phyloP scores from a whole-genome alignment of 2,329 filamentous ascomycete species.

The Coniochaeta ligniaria region DNA sequence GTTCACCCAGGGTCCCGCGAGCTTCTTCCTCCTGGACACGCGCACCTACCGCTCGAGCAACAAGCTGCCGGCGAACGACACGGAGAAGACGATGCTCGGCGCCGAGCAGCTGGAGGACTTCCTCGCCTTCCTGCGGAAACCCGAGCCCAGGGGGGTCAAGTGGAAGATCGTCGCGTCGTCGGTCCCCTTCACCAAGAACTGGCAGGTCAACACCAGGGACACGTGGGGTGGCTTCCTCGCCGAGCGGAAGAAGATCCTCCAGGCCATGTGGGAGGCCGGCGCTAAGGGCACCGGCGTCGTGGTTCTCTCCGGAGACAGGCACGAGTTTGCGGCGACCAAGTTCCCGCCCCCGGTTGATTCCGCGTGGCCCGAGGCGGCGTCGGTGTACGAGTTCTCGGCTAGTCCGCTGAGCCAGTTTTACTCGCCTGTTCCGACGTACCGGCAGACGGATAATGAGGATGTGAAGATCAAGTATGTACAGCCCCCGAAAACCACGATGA shows the following conservation, averaged over 20 bases:
- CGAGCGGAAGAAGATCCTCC: slow-evolving; percentile 72
- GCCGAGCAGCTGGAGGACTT: slow-evolving; percentile 71
- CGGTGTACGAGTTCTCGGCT: slow-evolving; percentile 85
- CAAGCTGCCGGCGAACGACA: slow-evolving; percentile 48
- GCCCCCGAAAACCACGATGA: background rate
- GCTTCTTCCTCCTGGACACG: slow-evolving; percentile 93
- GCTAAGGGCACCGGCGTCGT: slow-evolving; percentile 69
- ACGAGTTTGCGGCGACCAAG: slow-evolving; percentile 90
- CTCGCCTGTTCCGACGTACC: slow-evolving; percentile 75
- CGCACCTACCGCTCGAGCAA: slow-evolving; percentile 75
- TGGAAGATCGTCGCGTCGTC: slow-evolving; percentile 93
- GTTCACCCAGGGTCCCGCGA: slow-evolving; percentile 83
- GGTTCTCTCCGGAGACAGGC: slow-evolving; percentile 84
- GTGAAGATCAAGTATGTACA: slow-evolving; percentile 71
- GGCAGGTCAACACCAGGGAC: slow-evolving; percentile 79
- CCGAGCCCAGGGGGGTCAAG: slow-evolving; percentile 68
- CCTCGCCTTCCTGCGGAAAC: slow-evolving; percentile 64
- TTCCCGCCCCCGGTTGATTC: slow-evolving; percentile 57
- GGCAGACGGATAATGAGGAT: slow-evolving; percentile 74
- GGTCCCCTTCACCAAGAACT: slow-evolving; percentile 96
- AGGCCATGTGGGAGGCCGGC: slow-evolving; percentile 90
- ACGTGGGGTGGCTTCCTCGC: slow-evolving; percentile 90
- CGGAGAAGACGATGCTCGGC: slow-evolving; percentile 83
- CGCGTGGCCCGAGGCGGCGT: slow-evolving; percentile 54
- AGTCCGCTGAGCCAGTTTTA: slow-evolving; percentile 94